Conservation (phyloP, 345 rosid genomes). For the Citrus trifoliata region DNA sequence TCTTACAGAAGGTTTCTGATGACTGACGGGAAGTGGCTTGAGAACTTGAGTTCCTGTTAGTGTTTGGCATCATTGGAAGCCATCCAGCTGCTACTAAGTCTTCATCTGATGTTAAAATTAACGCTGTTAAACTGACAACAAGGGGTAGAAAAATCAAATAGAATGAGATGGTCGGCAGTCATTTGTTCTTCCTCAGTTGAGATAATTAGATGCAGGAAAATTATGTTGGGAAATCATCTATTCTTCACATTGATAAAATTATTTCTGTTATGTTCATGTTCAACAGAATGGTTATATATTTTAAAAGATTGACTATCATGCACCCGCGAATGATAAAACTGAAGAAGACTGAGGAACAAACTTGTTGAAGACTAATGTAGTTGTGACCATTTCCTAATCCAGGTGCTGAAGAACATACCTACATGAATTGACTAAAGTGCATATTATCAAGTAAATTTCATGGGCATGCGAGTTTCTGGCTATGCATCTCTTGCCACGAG, state of each 20-base stretch:
- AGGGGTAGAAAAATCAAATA: not conserved
- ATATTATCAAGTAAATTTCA: not conserved
- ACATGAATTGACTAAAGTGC: not conserved
- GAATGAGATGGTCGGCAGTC: not conserved
- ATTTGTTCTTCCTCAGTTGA: not conserved
- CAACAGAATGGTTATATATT: not conserved
- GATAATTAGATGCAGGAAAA: not conserved
- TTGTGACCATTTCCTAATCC: not conserved
- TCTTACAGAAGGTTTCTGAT: constrained; percentile 73
- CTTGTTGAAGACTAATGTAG: not conserved
- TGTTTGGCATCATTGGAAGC: not conserved
- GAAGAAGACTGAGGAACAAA: not conserved
- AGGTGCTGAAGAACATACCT: not conserved
- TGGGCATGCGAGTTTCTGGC: not conserved
- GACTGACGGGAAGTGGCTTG: constrained; percentile 21
- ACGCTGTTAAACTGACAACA: not conserved
- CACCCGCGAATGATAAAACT: not conserved
- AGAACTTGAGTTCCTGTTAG: not conserved
- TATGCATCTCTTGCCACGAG: not conserved
- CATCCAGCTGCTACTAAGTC: not conserved
- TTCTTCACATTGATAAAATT: not conserved
- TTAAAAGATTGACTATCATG: not conserved
- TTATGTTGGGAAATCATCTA: not conserved
- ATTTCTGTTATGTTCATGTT: not conserved
- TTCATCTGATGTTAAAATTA: not conserved